Evolutionary conservation across 352 stramenopile genomes (phyloP).

Genomic region (Globisporangium apiculatum): DNA sequence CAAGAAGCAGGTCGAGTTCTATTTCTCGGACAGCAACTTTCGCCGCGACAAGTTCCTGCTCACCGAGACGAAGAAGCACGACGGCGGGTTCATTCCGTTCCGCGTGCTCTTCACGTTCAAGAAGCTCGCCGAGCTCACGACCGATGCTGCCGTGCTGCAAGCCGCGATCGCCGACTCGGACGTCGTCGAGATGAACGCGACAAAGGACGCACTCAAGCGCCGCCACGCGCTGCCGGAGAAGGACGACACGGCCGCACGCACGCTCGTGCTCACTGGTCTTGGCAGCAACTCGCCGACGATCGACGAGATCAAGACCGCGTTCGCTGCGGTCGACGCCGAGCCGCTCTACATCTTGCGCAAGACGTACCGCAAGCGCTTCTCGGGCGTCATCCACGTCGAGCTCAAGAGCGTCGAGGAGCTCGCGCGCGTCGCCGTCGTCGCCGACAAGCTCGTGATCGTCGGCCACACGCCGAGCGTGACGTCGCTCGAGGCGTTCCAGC

Average conservation of each 20-base stretch:
- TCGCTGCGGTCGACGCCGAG: conserved; percentile 47
- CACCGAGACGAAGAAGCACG: conserved; percentile 77
- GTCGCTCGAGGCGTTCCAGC: conserved; percentile 42
- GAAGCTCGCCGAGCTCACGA: conserved; percentile 83
- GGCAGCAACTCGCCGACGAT: conserved; percentile 56
- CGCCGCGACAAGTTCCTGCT: conserved; percentile 87
- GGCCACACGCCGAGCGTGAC: conserved; percentile 50
- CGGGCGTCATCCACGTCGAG: conserved; percentile 68
- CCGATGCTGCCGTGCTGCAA: conserved; percentile 59
- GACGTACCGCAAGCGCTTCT: conserved; percentile 63
- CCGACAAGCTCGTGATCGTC: conserved; percentile 53
- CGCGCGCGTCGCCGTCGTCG: conserved; percentile 39
- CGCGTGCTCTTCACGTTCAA: conserved; percentile 89
- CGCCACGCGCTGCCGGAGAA: conserved; percentile 55
- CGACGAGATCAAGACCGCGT: conserved; percentile 71
- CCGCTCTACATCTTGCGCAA: conserved; percentile 71
- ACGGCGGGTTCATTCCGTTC: conserved; percentile 82
- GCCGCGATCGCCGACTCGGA: conserved; percentile 66
- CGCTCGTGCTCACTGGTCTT: conserved; percentile 64
- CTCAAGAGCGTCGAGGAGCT: conserved; percentile 52
- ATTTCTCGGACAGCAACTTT: conserved; percentile 92
- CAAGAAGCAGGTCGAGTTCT: conserved; percentile 91
- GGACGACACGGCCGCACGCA: conserved; percentile 58
- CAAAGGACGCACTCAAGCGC: conserved; percentile 69
- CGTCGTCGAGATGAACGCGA: conserved; percentile 73